Percentiles rank a stretch among this genome's conserved stretches.
Evolutionary conservation across 768 basidiomycete genomes (phyloP).

Genomic region (Termitomyces sp.): DNA sequence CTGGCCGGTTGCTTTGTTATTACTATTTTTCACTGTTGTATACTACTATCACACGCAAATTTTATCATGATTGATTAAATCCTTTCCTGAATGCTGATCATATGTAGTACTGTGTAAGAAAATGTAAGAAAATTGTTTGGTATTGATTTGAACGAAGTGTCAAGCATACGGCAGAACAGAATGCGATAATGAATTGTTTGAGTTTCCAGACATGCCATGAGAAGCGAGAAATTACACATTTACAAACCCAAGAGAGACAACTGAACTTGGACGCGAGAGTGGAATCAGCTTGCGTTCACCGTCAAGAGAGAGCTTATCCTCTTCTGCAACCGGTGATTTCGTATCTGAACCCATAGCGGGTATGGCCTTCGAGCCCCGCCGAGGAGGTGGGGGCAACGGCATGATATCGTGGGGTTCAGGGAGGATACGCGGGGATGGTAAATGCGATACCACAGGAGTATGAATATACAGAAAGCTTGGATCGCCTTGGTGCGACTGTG

Average conservation of each 20-base stretch:
- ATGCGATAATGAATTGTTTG: neutral
- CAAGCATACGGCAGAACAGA: slow-evolving; percentile 4
- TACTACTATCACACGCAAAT: slow-evolving; percentile 5
- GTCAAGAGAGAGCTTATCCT: slow-evolving; percentile 20
- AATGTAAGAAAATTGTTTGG: neutral
- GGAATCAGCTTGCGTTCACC: slow-evolving; percentile 28
- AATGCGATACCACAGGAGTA: slow-evolving; percentile 36
- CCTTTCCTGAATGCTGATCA: neutral
- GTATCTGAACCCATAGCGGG: slow-evolving; percentile 26
- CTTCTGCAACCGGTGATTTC: slow-evolving; percentile 18
- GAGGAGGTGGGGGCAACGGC: slow-evolving; percentile 59
- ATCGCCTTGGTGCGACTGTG: slow-evolving; percentile 45
- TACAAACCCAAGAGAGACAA: slow-evolving; percentile 47
- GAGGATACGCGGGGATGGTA: slow-evolving; percentile 24
- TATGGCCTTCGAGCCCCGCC: slow-evolving; percentile 49
- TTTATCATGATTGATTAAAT: neutral
- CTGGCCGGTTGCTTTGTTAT: slow-evolving; percentile 2
- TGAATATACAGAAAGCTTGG: slow-evolving; percentile 56
- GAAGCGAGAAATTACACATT: slow-evolving; percentile 25
- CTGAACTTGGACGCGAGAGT: slow-evolving; percentile 45
- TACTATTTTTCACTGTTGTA: slow-evolving; percentile 11
- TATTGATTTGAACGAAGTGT: neutral
- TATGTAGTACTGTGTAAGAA: neutral
- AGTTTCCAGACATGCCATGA: neutral
- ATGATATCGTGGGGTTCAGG: slow-evolving; percentile 29